These are phyloP conservation scores for Saitozyma podzolica DNA, from an alignment of 768 basidiomycete species.

Conservation along the genomic window DNA sequence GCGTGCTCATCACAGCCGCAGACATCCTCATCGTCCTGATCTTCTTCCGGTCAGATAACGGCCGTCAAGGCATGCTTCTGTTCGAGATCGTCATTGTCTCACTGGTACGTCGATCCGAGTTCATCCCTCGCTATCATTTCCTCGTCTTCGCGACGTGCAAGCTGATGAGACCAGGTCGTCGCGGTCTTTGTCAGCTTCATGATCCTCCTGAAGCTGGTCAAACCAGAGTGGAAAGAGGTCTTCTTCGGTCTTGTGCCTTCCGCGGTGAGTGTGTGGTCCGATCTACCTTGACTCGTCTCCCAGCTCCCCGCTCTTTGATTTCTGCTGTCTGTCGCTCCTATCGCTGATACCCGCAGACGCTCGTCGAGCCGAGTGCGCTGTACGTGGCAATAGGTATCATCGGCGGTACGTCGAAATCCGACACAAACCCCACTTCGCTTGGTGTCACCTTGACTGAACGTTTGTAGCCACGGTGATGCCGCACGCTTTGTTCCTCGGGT, in stretches of 20 bases:
- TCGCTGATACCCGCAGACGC: constrained; percentile 14
- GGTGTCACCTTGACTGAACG: neutral
- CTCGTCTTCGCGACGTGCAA: neutral
- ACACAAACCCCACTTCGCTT: neutral
- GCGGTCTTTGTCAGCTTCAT: constrained; percentile 76
- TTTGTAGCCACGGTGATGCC: constrained; percentile 80
- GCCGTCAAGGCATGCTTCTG: constrained; percentile 50
- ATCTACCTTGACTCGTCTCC: neutral
- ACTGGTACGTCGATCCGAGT: constrained; percentile 26
- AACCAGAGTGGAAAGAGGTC: constrained; percentile 69
- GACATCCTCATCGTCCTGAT: constrained; percentile 52
- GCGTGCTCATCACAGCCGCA: constrained; percentile 52
- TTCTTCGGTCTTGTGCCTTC: constrained; percentile 79
- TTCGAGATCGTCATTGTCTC: constrained; percentile 53
- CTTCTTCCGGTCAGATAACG: constrained; percentile 49
- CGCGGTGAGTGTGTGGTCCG: constrained; percentile 51
- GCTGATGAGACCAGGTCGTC: constrained; percentile 50
- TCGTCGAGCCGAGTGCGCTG: constrained; percentile 52
- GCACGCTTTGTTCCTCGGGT: constrained; percentile 86
- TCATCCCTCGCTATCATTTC: neutral
- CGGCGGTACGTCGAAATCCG: constrained; percentile 23
- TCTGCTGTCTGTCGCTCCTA: neutral
- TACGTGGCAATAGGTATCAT: constrained; percentile 50
- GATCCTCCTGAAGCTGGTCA: constrained; percentile 69
- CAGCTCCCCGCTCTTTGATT: too few relatives aligned